Percentiles rank a stretch among this genome's conserved stretches.
phyloP scores from a whole-genome alignment of 768 basidiomycete genomes.

The Naganishia friedmannii region DNA sequence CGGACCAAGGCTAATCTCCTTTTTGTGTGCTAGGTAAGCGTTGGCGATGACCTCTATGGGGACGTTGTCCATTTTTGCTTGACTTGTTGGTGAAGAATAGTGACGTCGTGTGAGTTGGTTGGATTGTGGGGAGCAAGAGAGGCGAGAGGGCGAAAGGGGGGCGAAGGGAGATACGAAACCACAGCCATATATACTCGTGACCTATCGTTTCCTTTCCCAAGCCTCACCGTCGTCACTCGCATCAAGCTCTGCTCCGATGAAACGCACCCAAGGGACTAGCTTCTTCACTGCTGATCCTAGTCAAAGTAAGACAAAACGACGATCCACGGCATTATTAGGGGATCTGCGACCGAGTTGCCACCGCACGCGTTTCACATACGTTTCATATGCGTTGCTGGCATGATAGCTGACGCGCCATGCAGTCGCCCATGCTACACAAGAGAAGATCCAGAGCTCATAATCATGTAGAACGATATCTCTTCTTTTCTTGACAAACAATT shows the following conservation, averaged over 20 bases:
- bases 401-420: too few species aligned
- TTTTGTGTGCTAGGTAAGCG: conserved; percentile 9
- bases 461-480: too few species aligned
- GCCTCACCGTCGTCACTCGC: background rate
- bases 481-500: too few species aligned
- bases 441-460: too few species aligned
- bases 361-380: background rate
- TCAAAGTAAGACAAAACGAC: background rate
- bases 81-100: background rate
- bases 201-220: background rate
- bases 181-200: background rate
- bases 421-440: too few species aligned
- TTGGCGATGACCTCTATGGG: conserved; percentile 7
- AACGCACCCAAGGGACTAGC: background rate
- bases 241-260: background rate
- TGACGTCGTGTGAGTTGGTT: too few species aligned
- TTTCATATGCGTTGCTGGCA: too few species aligned
- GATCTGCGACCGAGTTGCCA: background rate
- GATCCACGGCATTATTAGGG: background rate
- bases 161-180: background rate
- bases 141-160: background rate
- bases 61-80: background rate
- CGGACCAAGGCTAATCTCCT: conserved; percentile 22
- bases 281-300: background rate
- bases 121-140: background rate